Base-by-base conservation (phyloP, 495 filamentous ascomycete genomes). In the Penicillium salamii region DNA sequence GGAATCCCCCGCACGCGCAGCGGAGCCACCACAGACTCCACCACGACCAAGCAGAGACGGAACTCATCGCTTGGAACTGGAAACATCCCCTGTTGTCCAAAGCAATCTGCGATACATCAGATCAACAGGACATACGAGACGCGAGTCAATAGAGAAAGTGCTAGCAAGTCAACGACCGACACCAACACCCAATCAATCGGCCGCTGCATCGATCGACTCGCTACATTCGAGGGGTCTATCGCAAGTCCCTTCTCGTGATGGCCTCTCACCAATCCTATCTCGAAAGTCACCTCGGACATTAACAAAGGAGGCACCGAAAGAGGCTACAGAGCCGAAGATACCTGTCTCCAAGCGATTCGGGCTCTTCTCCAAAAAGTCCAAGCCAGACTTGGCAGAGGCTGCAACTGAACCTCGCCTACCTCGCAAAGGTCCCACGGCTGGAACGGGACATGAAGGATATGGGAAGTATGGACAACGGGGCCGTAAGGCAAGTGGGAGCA, bases 391-490 rank as follows among this genome's bases (percentile, higher is more conserved):
- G 5, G 79, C 82, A 35, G 52, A 63, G n/a, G 59, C 62, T 3
- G 57, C 70, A n/a, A 50, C 62, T 3, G 80, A 83, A 45, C 76
- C 82, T 17, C 87, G 82, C 54, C 48, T 71, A 5, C 32, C 67
- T 12, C 82, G 87, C 45, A 95, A 92, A 67, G 95, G 93, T 0
- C 93, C 93, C 14, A 80, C 78, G 5, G 93, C 93, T 23, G 95
- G 93, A 28, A 99, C 95, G 26, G 93, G 93, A 2, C 90, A 97
- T 66, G 93, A 97, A 72, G 93, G 92, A 36, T 97, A 97, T 63
- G 90, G 91, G 7, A 86, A 81, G 61, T 95, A 81, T 76, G 79
- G 66, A 23, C 67, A 70, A 42, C 70, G 69, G 38, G 79, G 71
- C 17, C 66, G 77, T 18, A 76, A 69, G 50, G 41, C 74, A 36